Percentiles rank a stretch among this genome's conserved stretches.
phyloP scores from a whole-genome alignment of 2,329 filamentous ascomycete genomes.

The Xylaria sp. region DNA sequence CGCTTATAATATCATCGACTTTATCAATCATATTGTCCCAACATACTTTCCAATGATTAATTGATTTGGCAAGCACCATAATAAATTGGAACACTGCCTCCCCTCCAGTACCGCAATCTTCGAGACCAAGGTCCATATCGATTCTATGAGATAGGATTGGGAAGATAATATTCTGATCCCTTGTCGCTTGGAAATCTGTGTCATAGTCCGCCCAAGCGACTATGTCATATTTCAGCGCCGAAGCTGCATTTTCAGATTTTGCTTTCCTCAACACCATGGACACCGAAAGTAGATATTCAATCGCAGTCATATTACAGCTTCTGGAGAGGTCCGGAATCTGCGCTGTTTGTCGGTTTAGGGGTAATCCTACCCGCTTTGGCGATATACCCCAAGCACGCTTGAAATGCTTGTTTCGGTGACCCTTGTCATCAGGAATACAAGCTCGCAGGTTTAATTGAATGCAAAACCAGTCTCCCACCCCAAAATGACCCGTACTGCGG shows the following conservation, averaged over 20 bases:
- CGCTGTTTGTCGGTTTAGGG: constrained; percentile 23
- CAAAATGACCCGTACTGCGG: constrained; percentile 22
- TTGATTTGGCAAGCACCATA: constrained; percentile 7
- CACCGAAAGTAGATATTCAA: constrained; percentile 26
- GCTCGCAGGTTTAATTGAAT: constrained; percentile 22
- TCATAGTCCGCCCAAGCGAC: constrained; percentile 24
- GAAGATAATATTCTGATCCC: background rate
- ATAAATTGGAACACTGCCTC: constrained; percentile 16
- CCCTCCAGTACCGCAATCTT: constrained; percentile 15
- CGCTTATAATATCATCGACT: constrained; percentile 23
- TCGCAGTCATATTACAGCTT: background rate
- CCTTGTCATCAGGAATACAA: constrained; percentile 24
- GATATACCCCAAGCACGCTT: constrained; percentile 18
- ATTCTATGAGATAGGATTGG: constrained; percentile 12
- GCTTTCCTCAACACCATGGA: constrained; percentile 11
- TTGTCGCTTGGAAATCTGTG: constrained; percentile 3
- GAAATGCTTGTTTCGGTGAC: constrained; percentile 7
- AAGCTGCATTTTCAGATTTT: background rate
- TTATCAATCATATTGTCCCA: constrained; percentile 25
- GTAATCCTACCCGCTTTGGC: constrained; percentile 18
- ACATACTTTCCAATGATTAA: constrained; percentile 24
- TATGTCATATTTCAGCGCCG: constrained; percentile 18
- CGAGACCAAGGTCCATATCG: constrained; percentile 12
- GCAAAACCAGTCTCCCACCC: constrained; percentile 14
- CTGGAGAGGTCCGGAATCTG: constrained; percentile 15